phyloP scores from a whole-genome alignment of 257 asterid genomes.

The Nicotiana obtusifolia region DNA sequence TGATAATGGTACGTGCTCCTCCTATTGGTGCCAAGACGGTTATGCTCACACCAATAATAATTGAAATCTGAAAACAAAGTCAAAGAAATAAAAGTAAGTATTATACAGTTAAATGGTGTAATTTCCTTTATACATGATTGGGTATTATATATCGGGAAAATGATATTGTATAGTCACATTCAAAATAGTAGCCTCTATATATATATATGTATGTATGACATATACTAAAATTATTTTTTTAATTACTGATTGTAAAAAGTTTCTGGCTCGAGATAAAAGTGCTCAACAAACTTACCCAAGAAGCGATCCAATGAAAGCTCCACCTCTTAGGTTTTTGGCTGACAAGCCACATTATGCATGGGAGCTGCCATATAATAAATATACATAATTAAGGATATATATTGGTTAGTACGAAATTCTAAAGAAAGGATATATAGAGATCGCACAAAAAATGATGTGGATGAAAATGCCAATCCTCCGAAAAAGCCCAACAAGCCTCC shows the following conservation, averaged over 20 bases:
- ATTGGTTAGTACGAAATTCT: not conserved
- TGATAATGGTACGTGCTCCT: slow-evolving; percentile 25
- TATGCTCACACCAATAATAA: slow-evolving; percentile 20
- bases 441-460: slow-evolving; percentile 32
- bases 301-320: slow-evolving; percentile 31
- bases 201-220: too few relatives aligned
- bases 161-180: too few relatives aligned
- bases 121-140: not conserved
- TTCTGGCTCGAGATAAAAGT: too few relatives aligned
- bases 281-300: slow-evolving; percentile 19
- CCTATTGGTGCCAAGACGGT: slow-evolving; percentile 35
- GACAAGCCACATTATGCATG: slow-evolving; percentile 26
- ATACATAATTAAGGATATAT: not conserved
- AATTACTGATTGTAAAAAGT: too few relatives aligned
- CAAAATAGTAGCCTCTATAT: too few relatives aligned
- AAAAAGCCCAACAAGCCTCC: slow-evolving; percentile 45
- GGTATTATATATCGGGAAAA: too few relatives aligned
- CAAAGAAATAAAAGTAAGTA: not conserved
- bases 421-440: not conserved
- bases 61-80: slow-evolving; percentile 20
- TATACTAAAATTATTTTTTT: too few relatives aligned
- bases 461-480: slow-evolving; percentile 41
- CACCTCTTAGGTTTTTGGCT: slow-evolving; percentile 25
- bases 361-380: slow-evolving; percentile 16
- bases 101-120: too few relatives aligned